These are phyloP conservation scores for Waitea zeae DNA, from an alignment of 1,284 basidiomycete genomes.

Conservation along the genomic window DNA sequence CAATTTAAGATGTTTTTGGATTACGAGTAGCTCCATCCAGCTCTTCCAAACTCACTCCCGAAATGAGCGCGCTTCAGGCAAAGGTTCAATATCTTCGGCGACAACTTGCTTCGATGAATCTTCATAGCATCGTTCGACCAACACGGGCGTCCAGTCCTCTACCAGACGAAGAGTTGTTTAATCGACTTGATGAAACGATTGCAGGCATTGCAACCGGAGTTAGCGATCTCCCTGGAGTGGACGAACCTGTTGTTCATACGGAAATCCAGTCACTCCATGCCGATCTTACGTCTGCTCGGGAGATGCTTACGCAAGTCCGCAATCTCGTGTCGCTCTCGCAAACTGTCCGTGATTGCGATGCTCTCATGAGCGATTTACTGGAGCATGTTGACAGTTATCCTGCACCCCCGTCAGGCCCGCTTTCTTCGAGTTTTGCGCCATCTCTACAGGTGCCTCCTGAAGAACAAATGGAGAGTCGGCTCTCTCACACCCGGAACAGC, in stretches of 20 bases:
- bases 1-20: conserved; percentile 47
- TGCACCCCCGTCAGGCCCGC: conserved; percentile 28
- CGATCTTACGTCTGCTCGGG: conserved; percentile 35
- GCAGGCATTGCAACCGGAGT: too few relatives aligned
- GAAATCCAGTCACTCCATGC: conserved; percentile 41
- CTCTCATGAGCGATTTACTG: conserved; percentile 61
- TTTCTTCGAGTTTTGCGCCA: conserved; percentile 30
- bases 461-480: conserved; percentile 41
- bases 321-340: conserved; percentile 32
- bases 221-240: conserved; percentile 23
- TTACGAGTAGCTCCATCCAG: conserved; percentile 17
- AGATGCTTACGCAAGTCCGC: conserved; percentile 30
- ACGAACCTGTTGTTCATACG: conserved; percentile 23
- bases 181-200: too few relatives aligned
- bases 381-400: conserved; percentile 71
- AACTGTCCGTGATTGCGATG: conserved; percentile 39
- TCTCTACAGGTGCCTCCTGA: conserved; percentile 28
- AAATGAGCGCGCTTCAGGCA: conserved; percentile 13
- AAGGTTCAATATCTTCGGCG: conserved; percentile 25
- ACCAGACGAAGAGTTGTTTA: conserved; percentile 31
- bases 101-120: conserved; percentile 39
- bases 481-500: conserved; percentile 37
- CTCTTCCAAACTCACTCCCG: conserved; percentile 9
- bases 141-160: conserved; percentile 25
- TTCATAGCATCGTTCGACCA: conserved; percentile 35